A percentile compares a stretch with the other conserved stretches of the same genome.
Evolutionary conservation across 1,284 basidiomycete species (phyloP).

Genomic region (Spongiforma sp.): DNA sequence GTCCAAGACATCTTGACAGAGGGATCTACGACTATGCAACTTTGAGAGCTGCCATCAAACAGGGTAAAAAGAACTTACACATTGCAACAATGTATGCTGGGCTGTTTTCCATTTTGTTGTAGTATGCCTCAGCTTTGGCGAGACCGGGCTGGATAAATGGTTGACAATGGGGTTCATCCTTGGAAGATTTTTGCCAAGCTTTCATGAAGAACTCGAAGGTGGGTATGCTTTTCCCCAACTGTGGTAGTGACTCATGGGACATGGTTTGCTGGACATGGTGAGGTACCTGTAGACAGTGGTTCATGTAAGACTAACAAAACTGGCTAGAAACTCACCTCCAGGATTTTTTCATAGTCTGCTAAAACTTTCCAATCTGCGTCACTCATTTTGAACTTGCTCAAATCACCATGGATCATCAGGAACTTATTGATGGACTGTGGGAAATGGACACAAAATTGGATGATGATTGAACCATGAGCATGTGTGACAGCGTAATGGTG

Average conservation of each 20-base stretch:
- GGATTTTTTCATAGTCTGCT: not conserved
- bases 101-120: not conserved
- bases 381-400: not conserved
- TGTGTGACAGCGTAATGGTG: not conserved
- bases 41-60: not conserved
- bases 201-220: not conserved
- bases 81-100: not conserved
- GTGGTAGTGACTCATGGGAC: not conserved
- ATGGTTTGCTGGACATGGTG: not conserved
- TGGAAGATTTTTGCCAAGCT: not conserved
- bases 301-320: not conserved
- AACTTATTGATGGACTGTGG: not conserved
- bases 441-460: too few species aligned
- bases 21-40: not conserved
- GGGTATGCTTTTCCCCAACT: not conserved
- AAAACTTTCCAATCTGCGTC: not conserved
- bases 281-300: not conserved
- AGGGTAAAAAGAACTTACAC: not conserved
- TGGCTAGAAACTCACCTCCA: not conserved
- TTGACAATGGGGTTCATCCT: not conserved
- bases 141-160: not conserved
- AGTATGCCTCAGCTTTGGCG: not conserved
- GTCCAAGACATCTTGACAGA: not conserved
- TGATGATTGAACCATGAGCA: not conserved
- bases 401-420: not conserved